Base-by-base conservation (phyloP, 345 rosid species). In the Moricandia moricandioides region DNA sequence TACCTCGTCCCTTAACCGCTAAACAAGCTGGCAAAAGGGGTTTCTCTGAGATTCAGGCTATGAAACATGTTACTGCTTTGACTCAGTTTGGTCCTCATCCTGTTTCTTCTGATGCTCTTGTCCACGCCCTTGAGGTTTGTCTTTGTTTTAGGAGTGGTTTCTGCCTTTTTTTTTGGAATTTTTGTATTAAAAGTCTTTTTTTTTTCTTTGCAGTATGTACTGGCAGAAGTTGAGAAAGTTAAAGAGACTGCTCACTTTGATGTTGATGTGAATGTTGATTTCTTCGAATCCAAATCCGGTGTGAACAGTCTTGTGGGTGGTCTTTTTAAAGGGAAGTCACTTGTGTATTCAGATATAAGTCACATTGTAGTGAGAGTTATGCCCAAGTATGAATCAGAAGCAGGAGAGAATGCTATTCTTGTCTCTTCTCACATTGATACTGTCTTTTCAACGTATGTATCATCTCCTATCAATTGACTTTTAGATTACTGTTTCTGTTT, bases 351-450 rank as follows among this genome's bases (percentile, higher is more conserved):
- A 40, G 92, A 92, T 83, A 81, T 95, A 57, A 83, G 76, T 69
- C 98, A 95, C 73, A 61, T 92, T 30, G 47, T 95, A 34, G 63
- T 95, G 60, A 86, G 96, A 83, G 80, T 95, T 59, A 67, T 82
- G 80, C 97, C 99, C 14, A 95, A 92, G 77, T 88, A 49, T 49
- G 55, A 49, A 49, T 49, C 55, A 16, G 56, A 49, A 2, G 56
- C 56, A 49, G 56, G 56, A 64, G 96, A 95, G 63, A 86, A 83
- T 77, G 85, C 98, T 40, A 88, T 95, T 78, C 86, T 95, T 35
- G 87, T 90, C 78, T 92, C 98, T 57, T 92, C 99, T 73, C 99
- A 95, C 80, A 85, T 92, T 74, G 99, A 95, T 79, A 89, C 97
- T 2, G 98, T 92, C 72, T 89, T 89, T 77, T 88, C 97, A 57